Conservation (phyloP, 805 yeast genomes). For the Sugiyamaella americana region DNA sequence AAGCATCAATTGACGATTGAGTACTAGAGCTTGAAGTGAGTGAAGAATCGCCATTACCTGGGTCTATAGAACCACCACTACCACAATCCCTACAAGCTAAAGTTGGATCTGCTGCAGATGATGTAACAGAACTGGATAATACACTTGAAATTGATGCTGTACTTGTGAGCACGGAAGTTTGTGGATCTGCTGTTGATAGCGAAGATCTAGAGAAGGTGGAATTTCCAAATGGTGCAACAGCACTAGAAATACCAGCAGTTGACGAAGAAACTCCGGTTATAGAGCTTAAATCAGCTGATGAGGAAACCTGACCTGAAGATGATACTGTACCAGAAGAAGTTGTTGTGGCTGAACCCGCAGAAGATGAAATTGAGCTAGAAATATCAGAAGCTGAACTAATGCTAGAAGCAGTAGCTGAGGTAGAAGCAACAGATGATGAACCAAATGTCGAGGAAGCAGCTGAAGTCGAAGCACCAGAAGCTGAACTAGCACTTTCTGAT, state of each 20-base stretch:
- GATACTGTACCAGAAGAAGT: not conserved
- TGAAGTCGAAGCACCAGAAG: not conserved
- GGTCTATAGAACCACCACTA: not conserved
- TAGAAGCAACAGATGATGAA: slow-evolving; percentile 10
- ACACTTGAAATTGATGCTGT: not conserved
- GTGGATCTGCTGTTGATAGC: not conserved
- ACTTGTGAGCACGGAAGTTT: not conserved
- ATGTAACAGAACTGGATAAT: not conserved
- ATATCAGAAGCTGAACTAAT: slow-evolving; percentile 10
- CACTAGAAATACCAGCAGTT: slow-evolving; percentile 1
- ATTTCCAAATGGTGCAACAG: too few species aligned
- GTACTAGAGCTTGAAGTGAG: not conserved
- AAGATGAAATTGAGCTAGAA: not conserved
- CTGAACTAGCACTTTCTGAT: not conserved
- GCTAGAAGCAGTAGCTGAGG: not conserved
- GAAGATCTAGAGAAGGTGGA: too few species aligned
- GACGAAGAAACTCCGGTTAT: not conserved
- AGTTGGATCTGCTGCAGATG: not conserved
- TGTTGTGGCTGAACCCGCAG: not conserved
- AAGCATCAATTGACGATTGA: not conserved
- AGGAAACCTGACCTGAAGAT: not conserved
- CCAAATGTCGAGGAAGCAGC: slow-evolving; percentile 45
- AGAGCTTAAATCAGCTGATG: not conserved
- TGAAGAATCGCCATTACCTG: slow-evolving; percentile 1
- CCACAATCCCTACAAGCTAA: not conserved